Percentiles rank a stretch among this genome's conserved stretches.
Conservation (phyloP, 345 rosid species). For the Cardamine resedifolia region DNA sequence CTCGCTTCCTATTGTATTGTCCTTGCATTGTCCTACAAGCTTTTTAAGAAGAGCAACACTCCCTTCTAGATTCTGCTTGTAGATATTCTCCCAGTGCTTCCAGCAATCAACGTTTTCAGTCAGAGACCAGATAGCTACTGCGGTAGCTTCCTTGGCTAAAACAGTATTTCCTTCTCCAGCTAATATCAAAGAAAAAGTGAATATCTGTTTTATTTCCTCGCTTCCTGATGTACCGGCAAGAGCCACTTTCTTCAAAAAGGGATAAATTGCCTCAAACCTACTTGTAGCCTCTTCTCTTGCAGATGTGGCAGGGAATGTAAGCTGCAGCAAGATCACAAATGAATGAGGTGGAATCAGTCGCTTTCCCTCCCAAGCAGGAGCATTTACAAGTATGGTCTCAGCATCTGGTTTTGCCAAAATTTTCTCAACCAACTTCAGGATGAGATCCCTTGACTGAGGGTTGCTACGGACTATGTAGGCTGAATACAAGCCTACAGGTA, state of each 20-base stretch:
- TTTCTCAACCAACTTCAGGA: conserved; percentile 43
- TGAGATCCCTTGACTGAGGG: neutral
- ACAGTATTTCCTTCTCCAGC: neutral
- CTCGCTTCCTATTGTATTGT: too few species aligned
- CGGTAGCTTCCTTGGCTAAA: neutral
- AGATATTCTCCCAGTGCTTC: neutral
- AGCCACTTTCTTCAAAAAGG: neutral
- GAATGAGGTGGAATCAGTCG: conserved; percentile 58
- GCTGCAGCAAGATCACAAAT: conserved; percentile 39
- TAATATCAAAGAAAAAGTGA: too few species aligned
- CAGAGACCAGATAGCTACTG: neutral
- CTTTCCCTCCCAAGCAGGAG: conserved; percentile 62
- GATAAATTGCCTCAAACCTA: neutral
- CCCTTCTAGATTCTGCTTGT: neutral
- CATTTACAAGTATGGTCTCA: conserved; percentile 50
- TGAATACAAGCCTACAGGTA: neutral
- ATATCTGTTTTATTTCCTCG: neutral
- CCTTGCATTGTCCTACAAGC: conserved; percentile 5
- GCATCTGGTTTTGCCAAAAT: conserved; percentile 56
- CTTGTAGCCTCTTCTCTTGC: neutral
- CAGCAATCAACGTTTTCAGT: neutral
- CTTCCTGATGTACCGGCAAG: neutral
- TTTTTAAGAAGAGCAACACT: conserved; percentile 40
- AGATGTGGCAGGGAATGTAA: neutral
- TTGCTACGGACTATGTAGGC: neutral